Evolutionary conservation across 495 filamentous ascomycete species (phyloP), one percentile per base, ranked within the genome.

Genomic region (Lentithecium fluviatile): DNA sequence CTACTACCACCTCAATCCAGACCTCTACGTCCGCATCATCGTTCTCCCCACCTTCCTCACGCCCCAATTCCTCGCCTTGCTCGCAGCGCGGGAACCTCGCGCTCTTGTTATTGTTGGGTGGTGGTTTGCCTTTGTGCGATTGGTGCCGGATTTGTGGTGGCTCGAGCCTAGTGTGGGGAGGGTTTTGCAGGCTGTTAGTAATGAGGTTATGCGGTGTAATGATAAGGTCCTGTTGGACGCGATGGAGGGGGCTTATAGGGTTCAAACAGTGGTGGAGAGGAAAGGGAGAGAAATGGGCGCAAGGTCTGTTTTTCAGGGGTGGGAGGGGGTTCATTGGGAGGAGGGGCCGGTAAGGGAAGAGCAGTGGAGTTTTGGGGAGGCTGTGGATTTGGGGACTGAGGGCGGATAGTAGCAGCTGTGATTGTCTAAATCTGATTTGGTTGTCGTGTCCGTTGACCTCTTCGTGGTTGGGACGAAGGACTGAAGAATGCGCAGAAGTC

Each of bases 21-120:
- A 64, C 49, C 15, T 59, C 54, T 59, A 64, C 42, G 34, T 55
- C 12, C 61, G 61, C 24, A 64, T 54, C n/a, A 25, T 59, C 43
- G 56, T 55, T 1, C 26, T 47, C 21, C 61, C 61, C 25, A 64
- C 61, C 13, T 64, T 58, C 49, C 47, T 64, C 17, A 23, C 61
- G n/a, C 55, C 54, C 6, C 42, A 54, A 19, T 64, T 64, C 55
- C 7, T 54, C 1, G 1, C 26, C 0, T 43, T 64, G 2, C 40
- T 64, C 11, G 25, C 37, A n/a, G 24, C 19, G 40, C 54, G 47
- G 1, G 61, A 64, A 47, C 54, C 61, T 1, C 20, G 61, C 2
- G 61, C 61, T 0, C 15, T 64, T 40, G 49, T 64, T 6, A 53
- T 64, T 12, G 42, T 59, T 8, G 37, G 47, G 13, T 64, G 61